These are phyloP conservation scores for Fagopyrum homotropicum DNA, from an alignment of 148 eudicot species.

Conservation along the genomic window DNA sequence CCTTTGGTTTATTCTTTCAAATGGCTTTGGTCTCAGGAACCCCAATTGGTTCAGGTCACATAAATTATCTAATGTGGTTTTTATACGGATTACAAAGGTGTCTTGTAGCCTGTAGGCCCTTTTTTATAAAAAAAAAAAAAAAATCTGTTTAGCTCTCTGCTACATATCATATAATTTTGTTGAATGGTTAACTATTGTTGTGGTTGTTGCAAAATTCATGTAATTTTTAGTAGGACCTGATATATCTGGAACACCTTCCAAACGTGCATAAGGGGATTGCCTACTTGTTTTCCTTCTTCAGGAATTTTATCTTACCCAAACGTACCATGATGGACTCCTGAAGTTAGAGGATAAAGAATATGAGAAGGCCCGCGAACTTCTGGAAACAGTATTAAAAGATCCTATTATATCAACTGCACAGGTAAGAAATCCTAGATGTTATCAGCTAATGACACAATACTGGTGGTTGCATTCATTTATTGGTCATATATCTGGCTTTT, in stretches of 20 bases:
- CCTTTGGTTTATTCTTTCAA: not conserved
- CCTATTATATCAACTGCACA: constrained; percentile 68
- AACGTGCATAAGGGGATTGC: not conserved
- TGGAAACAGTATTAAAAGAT: constrained; percentile 79
- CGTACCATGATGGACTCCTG: constrained; percentile 86
- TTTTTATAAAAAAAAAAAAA: not conserved
- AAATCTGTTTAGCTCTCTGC: not conserved
- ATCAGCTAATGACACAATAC: not conserved
- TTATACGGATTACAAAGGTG: not conserved
- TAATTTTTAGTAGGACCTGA: not conserved
- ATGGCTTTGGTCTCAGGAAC: not conserved
- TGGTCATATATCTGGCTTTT: constrained; percentile 9
- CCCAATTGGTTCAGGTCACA: not conserved
- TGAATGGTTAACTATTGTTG: not conserved
- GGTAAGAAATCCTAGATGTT: constrained; percentile 32
- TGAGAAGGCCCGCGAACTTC: constrained; percentile 71
- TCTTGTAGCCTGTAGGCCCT: not conserved
- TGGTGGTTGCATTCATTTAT: not conserved
- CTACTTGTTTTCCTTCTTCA: constrained; percentile 18
- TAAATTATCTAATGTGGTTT: not conserved
- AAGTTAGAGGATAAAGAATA: constrained; percentile 81
- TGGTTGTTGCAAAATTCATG: not conserved
- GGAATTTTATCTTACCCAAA: constrained; percentile 97
- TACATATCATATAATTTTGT: not conserved
- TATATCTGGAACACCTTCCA: not conserved